These are phyloP conservation scores for Termitomyces eurrhizus DNA, from an alignment of 768 basidiomycete species.

Conservation along the genomic window DNA sequence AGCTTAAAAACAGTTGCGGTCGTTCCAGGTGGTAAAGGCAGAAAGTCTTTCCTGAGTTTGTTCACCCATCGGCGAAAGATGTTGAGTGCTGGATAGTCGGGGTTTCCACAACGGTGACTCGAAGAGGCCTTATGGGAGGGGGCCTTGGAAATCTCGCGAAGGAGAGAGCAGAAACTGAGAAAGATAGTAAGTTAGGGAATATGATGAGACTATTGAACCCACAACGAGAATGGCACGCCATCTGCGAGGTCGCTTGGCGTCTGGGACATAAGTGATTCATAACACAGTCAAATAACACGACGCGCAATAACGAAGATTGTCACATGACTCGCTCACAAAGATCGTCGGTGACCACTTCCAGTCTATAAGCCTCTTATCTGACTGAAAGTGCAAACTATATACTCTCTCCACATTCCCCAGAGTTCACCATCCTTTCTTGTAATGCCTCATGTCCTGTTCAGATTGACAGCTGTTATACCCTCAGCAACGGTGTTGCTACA, in stretches of 20 bases:
- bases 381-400: no score
- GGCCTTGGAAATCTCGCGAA: slow-evolving; percentile 40
- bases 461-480: not conserved
- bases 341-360: no score
- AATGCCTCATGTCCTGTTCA: not conserved
- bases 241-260: slow-evolving; percentile 10
- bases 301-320: not conserved
- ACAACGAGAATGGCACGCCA: slow-evolving; percentile 27
- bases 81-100: slow-evolving; percentile 34
- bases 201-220: slow-evolving; percentile 5
- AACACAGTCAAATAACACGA: slow-evolving; percentile 7
- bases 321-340: not conserved
- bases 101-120: slow-evolving; percentile 15
- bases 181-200: slow-evolving; percentile 2
- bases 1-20: slow-evolving; percentile 63
- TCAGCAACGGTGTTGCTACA: not conserved
- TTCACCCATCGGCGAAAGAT: slow-evolving; percentile 43
- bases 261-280: slow-evolving; percentile 14
- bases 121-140: slow-evolving; percentile 24
- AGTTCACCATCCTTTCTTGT: not conserved
- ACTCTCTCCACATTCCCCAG: no score
- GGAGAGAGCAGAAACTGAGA: slow-evolving; percentile 47
- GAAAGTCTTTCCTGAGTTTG: slow-evolving; percentile 35
- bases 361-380: no score
- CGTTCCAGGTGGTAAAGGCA: slow-evolving; percentile 48